Conservation (phyloP, 176 grass and related monocot genomes). For the Elaeis guineensis region DNA sequence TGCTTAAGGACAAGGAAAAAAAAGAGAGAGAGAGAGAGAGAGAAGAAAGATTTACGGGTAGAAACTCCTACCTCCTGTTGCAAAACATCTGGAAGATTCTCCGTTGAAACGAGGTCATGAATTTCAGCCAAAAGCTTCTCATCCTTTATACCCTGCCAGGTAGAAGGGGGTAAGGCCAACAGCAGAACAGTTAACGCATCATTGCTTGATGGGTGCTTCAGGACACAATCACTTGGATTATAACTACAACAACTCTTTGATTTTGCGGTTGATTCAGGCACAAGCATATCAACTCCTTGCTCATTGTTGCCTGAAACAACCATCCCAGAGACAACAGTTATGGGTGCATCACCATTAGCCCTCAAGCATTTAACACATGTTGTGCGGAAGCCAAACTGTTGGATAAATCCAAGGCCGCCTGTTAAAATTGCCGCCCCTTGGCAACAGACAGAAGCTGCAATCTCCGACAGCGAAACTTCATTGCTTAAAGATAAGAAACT, state of each 20-base stretch:
- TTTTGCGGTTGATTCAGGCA: conserved; percentile 35
- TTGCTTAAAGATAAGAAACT: conserved; percentile 20
- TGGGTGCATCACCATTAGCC: conserved; percentile 32
- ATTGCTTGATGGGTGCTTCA: conserved; percentile 40
- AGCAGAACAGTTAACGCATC: conserved; percentile 66
- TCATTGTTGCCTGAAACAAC: conserved; percentile 13
- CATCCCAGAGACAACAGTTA: conserved; percentile 20
- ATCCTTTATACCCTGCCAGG: conserved; percentile 24
- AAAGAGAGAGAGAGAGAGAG: background rate
- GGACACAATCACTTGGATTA: conserved; percentile 4
- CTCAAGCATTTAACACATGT: conserved; percentile 42
- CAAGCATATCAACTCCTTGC: conserved; percentile 36
- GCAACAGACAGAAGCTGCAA: conserved; percentile 55
- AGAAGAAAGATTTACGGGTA: background rate
- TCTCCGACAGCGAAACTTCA: conserved; percentile 24
- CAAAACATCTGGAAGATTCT: conserved; percentile 49
- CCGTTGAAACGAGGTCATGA: conserved; percentile 47
- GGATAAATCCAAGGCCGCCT: conserved; percentile 21
- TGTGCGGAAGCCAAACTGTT: conserved; percentile 52
- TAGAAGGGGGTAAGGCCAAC: conserved; percentile 50
- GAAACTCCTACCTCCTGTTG: conserved; percentile 48
- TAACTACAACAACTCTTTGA: conserved; percentile 20
- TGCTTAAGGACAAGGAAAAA: conserved; percentile 9
- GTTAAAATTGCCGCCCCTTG: conserved; percentile 58
- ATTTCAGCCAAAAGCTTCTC: conserved; percentile 36